Percentiles rank a stretch among this genome's conserved stretches.
Conservation (phyloP, 176 grass and related monocot genomes). For the Avena eriantha region DNA sequence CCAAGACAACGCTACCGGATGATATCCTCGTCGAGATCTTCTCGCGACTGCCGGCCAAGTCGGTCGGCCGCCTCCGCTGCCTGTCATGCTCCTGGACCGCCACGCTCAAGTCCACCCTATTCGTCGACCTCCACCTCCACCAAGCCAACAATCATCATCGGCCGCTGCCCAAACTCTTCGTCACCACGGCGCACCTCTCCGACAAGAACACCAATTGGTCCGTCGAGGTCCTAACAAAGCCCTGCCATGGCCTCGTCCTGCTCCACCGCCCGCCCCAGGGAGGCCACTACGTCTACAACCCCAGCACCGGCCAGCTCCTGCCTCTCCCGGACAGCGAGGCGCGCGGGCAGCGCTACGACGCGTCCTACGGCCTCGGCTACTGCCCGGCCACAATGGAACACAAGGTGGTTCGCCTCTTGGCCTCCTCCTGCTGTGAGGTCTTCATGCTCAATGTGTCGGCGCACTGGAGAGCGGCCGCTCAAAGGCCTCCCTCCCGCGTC, state of each 20-base stretch:
- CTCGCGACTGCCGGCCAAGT: background rate
- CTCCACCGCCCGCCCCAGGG: background rate
- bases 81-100: background rate
- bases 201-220: background rate
- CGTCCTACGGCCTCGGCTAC: background rate
- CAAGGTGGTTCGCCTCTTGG: background rate
- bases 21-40: background rate
- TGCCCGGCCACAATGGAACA: background rate
- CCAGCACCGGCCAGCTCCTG: background rate
- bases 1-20: background rate
- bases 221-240: background rate
- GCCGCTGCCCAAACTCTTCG: background rate
- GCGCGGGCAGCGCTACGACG: background rate
- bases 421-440: background rate
- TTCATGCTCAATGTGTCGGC: constrained; percentile 12
- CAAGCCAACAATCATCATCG: background rate
- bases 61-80: background rate
- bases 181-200: background rate
- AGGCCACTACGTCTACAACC: background rate
- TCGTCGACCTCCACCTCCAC: background rate
- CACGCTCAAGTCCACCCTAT: background rate
- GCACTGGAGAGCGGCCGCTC: background rate
- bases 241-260: background rate
- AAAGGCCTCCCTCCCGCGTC: background rate
- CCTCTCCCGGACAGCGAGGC: background rate